Evolutionary conservation across 768 basidiomycete genomes (phyloP).

Genomic region (Suillus cothurnatus): DNA sequence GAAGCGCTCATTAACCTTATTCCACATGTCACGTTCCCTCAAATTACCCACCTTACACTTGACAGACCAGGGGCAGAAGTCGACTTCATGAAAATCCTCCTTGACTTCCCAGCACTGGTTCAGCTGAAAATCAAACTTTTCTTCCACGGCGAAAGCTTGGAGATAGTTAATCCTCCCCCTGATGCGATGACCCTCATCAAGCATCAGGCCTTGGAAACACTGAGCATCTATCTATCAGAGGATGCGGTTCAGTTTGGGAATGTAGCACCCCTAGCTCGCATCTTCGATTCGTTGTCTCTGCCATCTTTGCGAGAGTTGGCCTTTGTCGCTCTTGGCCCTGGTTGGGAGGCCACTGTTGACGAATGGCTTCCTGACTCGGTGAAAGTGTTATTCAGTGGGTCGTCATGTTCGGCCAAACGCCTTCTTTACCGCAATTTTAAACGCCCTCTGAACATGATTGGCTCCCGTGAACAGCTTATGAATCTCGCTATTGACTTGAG

Average conservation of each 20-base stretch:
- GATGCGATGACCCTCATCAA: constrained; percentile 16
- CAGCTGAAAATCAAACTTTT: constrained; percentile 20
- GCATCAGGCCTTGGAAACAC: background rate
- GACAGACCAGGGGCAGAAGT: constrained; percentile 13
- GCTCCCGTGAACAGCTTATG: background rate
- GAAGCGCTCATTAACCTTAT: constrained; percentile 17
- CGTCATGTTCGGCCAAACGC: background rate
- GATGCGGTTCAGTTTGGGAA: constrained; percentile 25
- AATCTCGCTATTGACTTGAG: background rate
- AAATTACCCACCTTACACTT: constrained; percentile 28
- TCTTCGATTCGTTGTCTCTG: constrained; percentile 26
- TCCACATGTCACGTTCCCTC: constrained; percentile 17
- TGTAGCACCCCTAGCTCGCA: constrained; percentile 14
- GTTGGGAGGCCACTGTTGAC: background rate
- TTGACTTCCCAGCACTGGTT: constrained; percentile 20
- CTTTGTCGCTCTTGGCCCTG: constrained; percentile 11
- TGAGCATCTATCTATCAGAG: constrained; percentile 24
- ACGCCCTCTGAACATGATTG: background rate
- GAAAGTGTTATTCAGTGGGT: background rate
- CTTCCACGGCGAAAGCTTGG: constrained; percentile 15
- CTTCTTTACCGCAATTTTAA: constrained; percentile 3
- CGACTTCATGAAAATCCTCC: constrained; percentile 18
- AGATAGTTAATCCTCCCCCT: constrained; percentile 10
- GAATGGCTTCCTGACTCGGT: constrained; percentile 19
- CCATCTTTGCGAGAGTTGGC: constrained; percentile 20